Base-by-base conservation (phyloP, 1,284 basidiomycete species). In the Pseudozyma thailandica region DNA sequence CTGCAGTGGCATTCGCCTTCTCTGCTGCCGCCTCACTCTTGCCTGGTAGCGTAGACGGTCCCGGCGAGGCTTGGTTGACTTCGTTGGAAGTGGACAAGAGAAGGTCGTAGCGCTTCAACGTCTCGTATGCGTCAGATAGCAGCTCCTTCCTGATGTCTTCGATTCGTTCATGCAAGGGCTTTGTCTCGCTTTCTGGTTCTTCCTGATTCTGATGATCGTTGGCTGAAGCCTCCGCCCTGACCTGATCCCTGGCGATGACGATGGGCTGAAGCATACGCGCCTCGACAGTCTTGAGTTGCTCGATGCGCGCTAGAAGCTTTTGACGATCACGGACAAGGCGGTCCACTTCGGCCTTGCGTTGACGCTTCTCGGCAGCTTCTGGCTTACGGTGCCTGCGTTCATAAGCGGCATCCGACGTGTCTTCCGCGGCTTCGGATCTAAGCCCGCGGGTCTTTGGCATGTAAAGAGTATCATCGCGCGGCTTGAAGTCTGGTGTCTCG, bases 271-370 rank as follows among this genome's bases (percentile, higher is more conserved):
- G 62, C 52, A 74, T 45, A 1, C 75, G 53, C 6, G 87, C 83
- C 68, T 92, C 91, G 87, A 91, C 90, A 18, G 85, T 86, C 64
- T 87, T 88, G 59, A 95, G 86, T 79, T 93, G 89, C 43, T 94
- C 92, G 68, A 94, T 91, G 30, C 93, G 88, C 77, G 92, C 89
- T 77, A 90, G 90, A 76, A 96, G 88, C 83, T 93, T 94, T 85
- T 93, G 92, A 68, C 93, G 91, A 78, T 93, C 92, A 69, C 92
- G 90, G 81, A 91, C 89, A 61, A 96, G 87, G 78, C 92, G 92
- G 82, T 94, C 93, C 83, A 92, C 91, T 84, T 95, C 93, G 54
- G 92, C 88, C 38, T 92, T 85, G 3, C 92, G 89, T 79, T 91
- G 89, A 12, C 91, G 88, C 81, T 92, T 92, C 83, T 95, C 93